Conservation (phyloP, 768 basidiomycete species). For the Cubamyces lactineus region DNA sequence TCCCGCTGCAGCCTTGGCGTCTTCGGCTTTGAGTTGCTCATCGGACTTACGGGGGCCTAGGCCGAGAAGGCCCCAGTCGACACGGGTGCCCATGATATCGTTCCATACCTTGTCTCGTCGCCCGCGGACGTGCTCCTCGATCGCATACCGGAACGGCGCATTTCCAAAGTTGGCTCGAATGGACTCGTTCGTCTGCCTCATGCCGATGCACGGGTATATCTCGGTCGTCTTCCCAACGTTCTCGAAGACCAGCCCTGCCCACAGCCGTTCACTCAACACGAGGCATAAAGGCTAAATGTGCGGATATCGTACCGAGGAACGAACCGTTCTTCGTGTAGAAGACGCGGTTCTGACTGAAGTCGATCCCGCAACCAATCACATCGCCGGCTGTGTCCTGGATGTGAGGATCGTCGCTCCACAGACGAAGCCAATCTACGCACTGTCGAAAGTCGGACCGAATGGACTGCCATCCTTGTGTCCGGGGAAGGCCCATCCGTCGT, state of each 20-base stretch:
- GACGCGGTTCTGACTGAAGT: constrained; percentile 76
- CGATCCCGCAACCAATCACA: constrained; percentile 89
- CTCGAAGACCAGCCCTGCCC: constrained; percentile 68
- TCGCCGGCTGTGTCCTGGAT: constrained; percentile 66
- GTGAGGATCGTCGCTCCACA: constrained; percentile 14
- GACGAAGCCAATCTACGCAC: constrained; percentile 46
- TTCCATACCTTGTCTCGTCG: constrained; percentile 68
- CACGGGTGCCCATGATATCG: constrained; percentile 59
- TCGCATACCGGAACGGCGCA: constrained; percentile 85
- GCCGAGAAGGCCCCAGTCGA: constrained; percentile 47
- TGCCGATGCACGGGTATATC: constrained; percentile 86
- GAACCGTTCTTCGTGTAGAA: constrained; percentile 92
- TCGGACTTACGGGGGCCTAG: constrained; percentile 28
- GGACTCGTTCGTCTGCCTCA: constrained; percentile 78
- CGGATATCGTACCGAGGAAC: constrained; percentile 54
- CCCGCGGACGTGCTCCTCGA: constrained; percentile 82
- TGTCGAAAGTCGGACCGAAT: constrained; percentile 81
- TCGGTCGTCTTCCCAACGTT: constrained; percentile 58
- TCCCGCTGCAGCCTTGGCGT: constrained; percentile 1
- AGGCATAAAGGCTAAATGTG: not conserved
- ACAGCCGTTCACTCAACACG: constrained; percentile 10
- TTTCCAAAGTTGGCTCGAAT: constrained; percentile 89
- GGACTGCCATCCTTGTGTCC: constrained; percentile 69
- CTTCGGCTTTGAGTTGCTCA: constrained; percentile 12
- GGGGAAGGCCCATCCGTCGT: constrained; percentile 80